Evolutionary conservation across 2,329 filamentous ascomycete species (phyloP), one percentile per base, ranked within the genome.

Genomic region (Claviceps humidiphila): DNA sequence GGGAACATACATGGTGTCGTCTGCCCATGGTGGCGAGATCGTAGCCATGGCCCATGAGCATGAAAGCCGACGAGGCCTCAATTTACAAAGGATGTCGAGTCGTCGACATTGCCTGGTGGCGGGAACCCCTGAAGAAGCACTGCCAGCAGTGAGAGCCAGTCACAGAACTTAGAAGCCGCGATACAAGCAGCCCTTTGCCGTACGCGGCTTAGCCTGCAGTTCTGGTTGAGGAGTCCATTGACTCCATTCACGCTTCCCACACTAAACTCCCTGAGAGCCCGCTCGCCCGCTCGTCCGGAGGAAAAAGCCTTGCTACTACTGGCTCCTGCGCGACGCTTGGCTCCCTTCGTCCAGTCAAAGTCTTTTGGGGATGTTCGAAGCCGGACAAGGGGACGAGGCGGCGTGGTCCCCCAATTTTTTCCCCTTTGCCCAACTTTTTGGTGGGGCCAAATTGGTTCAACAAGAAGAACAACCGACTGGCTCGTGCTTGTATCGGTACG

Each of bases 371-470:
- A 52, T 43, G 39, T 22, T 38, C 30, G 30, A 37, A 24, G 37
- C 50, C 38, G 8, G 37, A 46, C n/a, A n/a, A 14, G 30, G 30
- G 37, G 30, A 34, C 30, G 30, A 34, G 30, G 17, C 43, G 40
- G 48, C 39, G 26, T 58, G 57, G 56, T 62, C 62, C 64, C 64
- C 64, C 64, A 63, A 65, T 60, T 63, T 63, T 65, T 39, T 9
- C 20, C 5, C 11, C 64, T 56, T 59, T 24, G 9, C 45, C 59
- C 58, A 58, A 61, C 56, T 61, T 61, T 61, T 58, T 61, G 60
- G 64, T 67, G 64, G 64, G 64, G 58, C 63, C 24, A n/a, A n/a
- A 51, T 58, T 43, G 51, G 64, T 67, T 67, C 64, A 67, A 67
- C 64, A 66, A 66, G 66, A 63, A 58, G 61, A 52, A 57, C 51